Percentiles rank a stretch among this genome's conserved stretches.
phyloP scores from a whole-genome alignment of 345 rosid species.

The Aegle marmelos region DNA sequence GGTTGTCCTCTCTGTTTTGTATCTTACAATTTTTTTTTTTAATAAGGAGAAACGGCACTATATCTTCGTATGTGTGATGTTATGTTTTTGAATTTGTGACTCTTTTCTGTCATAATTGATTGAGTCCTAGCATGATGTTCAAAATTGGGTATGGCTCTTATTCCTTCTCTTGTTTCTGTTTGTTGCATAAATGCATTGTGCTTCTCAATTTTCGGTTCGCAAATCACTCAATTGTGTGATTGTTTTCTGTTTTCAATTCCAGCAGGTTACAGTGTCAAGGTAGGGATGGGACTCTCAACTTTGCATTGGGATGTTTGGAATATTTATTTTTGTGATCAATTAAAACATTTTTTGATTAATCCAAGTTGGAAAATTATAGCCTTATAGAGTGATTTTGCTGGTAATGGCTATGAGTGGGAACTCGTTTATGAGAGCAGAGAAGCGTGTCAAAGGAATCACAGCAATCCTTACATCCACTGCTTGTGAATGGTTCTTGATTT shows the following conservation, averaged over 20 bases:
- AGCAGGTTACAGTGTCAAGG: constrained; percentile 10
- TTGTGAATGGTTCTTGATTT: constrained; percentile 71
- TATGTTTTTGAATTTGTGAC: no score
- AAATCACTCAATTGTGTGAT: neutral
- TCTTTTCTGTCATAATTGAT: no score
- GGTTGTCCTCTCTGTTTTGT: neutral
- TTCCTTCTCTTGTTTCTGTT: neutral
- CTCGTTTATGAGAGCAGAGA: constrained; percentile 22
- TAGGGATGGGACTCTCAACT: constrained; percentile 24
- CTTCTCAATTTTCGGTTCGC: neutral
- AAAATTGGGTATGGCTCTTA: neutral
- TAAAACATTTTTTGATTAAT: constrained; percentile 11
- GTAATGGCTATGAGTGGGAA: constrained; percentile 34
- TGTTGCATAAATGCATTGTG: neutral
- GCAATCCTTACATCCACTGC: constrained; percentile 44
- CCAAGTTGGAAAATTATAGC: constrained; percentile 15
- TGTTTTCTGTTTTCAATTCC: constrained; percentile 9
- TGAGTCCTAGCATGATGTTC: neutral
- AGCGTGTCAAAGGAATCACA: constrained; percentile 26
- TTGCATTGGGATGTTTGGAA: constrained; percentile 19
- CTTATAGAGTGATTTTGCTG: constrained; percentile 15
- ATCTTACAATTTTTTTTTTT: neutral
- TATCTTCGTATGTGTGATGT: no score
- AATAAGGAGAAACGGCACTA: no score
- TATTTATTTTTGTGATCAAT: constrained; percentile 1